Base-by-base conservation (phyloP, 2,329 filamentous ascomycete species). In the Diplodia scrobiculata region DNA sequence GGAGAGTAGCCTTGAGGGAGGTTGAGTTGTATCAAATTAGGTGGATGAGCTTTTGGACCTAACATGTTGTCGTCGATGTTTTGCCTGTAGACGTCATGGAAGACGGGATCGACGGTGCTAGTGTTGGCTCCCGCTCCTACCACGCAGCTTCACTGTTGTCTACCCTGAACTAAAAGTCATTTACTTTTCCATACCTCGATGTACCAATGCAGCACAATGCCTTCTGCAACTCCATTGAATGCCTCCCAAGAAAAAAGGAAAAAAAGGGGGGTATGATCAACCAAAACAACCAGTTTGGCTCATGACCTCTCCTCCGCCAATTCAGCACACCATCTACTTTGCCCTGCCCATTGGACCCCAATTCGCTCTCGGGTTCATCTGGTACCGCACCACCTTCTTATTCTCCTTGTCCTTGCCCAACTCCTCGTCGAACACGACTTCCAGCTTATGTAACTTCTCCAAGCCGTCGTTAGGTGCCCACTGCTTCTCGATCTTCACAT, bases 351-450 rank as follows among this genome's bases (percentile, higher is more conserved):
- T 87, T 0, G 95, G 95, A 0, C 95, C 95, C 95, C 95, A 99
- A 76, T 98, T 95, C 73, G 92, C 89, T 67, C 89, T 83, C 53
- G 95, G 95, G 75, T 98, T 98, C 68, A 89, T 80, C 80, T 97
- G 95, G 77, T 97, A 99, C 69, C 94, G 84, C 64, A 96, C 87
- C 53, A 96, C 83, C 69, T 88, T 89, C 75, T 86, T 89, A 63
- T 72, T 74, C 58, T 81, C 84, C 63, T 86, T 84, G 67, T 91
- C 88, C 71, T 83, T 88, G 0, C 93, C 94, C 13, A 97, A 82
- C 65, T 82, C 76, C 70, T 95, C 91, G 75, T 98, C 89, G 75
- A 99, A 98, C 0, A 89, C 85, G 66, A 92, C 85, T 48, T 87
- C 81, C 69, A 88, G 77, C 51, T 83, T 78, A 68, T 75, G 38